phyloP scores from a whole-genome alignment of 1,284 basidiomycete genomes.

The Trametes pubescens region DNA sequence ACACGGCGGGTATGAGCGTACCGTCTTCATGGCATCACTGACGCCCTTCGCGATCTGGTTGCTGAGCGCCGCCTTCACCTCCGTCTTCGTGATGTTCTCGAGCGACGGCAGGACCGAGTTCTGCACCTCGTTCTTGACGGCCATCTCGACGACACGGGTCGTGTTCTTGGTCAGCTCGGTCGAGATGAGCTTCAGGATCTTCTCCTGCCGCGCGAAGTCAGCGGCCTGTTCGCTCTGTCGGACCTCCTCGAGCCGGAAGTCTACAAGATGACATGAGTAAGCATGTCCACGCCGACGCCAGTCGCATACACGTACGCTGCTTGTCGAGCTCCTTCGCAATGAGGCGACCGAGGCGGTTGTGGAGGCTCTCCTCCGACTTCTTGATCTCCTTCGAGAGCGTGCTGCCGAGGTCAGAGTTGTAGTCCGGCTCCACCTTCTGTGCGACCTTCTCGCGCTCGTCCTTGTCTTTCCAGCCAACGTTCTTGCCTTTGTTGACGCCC shows the following conservation, averaged over 20 bases:
- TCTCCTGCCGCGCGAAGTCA: constrained; percentile 84
- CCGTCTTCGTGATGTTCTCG: constrained; percentile 78
- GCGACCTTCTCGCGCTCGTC: constrained; percentile 46
- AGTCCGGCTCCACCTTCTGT: constrained; percentile 55
- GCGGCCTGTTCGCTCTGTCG: constrained; percentile 77
- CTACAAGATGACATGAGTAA: constrained; percentile 48
- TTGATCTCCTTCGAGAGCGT: constrained; percentile 76
- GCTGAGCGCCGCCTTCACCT: constrained; percentile 77
- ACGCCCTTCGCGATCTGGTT: constrained; percentile 78
- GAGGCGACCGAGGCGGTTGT: constrained; percentile 73
- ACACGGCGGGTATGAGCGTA: constrained; percentile 43
- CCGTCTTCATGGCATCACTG: constrained; percentile 75
- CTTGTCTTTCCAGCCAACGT: constrained; percentile 69
- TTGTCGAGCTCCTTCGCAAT: constrained; percentile 87
- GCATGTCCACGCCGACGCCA: background rate
- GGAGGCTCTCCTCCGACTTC: constrained; percentile 81
- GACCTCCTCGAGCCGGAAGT: constrained; percentile 82
- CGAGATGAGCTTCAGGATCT: constrained; percentile 85
- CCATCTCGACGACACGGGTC: constrained; percentile 83
- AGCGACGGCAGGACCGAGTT: constrained; percentile 81
- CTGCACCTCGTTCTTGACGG: constrained; percentile 82
- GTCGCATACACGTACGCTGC: constrained; percentile 66
- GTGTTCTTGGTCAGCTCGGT: constrained; percentile 86
- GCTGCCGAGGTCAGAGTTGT: constrained; percentile 61
- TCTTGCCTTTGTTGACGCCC: constrained; percentile 59